Evolutionary conservation across 2,329 filamentous ascomycete genomes (phyloP).

Genomic region (Pseudogymnoascus sp.): DNA sequence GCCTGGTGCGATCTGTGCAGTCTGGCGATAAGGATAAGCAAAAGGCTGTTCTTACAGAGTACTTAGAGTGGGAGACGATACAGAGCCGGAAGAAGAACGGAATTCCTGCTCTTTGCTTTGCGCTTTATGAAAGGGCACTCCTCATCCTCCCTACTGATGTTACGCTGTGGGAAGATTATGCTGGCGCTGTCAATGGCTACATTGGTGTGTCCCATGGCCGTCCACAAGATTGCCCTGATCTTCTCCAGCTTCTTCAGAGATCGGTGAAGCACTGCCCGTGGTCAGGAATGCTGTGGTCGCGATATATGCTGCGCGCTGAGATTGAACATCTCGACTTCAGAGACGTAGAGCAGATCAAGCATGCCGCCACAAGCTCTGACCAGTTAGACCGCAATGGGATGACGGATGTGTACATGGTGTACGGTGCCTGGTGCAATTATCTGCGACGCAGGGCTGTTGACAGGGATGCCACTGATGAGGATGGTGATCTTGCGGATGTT

Average conservation of each 20-base stretch:
- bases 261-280: constrained; percentile 88
- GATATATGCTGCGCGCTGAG: constrained; percentile 79
- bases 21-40: constrained; percentile 48
- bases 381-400: constrained; percentile 79
- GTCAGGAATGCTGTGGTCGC: constrained; percentile 85
- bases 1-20: constrained; percentile 50
- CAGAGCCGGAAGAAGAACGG: constrained; percentile 48
- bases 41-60: constrained; percentile 49
- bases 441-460: constrained; percentile 78
- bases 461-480: constrained; percentile 66
- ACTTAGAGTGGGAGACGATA: constrained; percentile 76
- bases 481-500: constrained; percentile 81
- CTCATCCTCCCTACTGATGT: constrained; percentile 65
- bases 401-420: constrained; percentile 81
- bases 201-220: neutral
- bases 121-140: constrained; percentile 74
- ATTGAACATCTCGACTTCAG: constrained; percentile 66
- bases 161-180: constrained; percentile 72
- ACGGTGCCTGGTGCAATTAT: constrained; percentile 91
- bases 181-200: constrained; percentile 25
- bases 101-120: constrained; percentile 45
- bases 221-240: constrained; percentile 34
- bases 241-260: constrained; percentile 67
- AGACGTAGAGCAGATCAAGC: constrained; percentile 83
- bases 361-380: constrained; percentile 78